Evolutionary conservation across 768 basidiomycete species (phyloP).

Genomic region (Naematelia encephala): DNA sequence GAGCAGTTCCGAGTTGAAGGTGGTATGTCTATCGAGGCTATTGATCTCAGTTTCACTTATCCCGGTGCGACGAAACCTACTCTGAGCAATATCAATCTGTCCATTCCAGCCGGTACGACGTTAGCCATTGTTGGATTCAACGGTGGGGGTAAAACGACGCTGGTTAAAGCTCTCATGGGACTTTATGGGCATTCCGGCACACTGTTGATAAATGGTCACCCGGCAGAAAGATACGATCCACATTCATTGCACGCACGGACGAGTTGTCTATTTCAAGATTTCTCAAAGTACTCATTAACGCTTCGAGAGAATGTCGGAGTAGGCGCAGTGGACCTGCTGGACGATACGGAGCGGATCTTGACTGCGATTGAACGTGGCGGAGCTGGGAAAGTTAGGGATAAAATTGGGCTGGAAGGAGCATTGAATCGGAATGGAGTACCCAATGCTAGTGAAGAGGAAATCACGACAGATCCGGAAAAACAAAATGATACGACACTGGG

Average conservation of each 20-base stretch:
- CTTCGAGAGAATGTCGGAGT: slow-evolving; percentile 82
- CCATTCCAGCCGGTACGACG: slow-evolving; percentile 68
- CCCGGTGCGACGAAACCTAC: slow-evolving; percentile 69
- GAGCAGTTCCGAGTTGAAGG: slow-evolving; percentile 28
- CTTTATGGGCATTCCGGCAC: slow-evolving; percentile 67
- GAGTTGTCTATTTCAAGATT: slow-evolving; percentile 81
- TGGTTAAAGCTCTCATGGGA: slow-evolving; percentile 75
- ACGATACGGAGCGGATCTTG: slow-evolving; percentile 59
- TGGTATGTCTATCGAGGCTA: slow-evolving; percentile 70
- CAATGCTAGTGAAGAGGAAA: slow-evolving; percentile 18
- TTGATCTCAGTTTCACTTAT: slow-evolving; percentile 70
- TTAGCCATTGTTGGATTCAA: slow-evolving; percentile 69
- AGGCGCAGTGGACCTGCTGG: slow-evolving; percentile 66
- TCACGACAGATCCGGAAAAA: neutral
- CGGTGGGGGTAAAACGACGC: slow-evolving; percentile 65
- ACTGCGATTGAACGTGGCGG: slow-evolving; percentile 69
- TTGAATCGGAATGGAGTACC: slow-evolving; percentile 56
- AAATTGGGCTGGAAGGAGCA: slow-evolving; percentile 70
- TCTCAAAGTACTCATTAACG: slow-evolving; percentile 73
- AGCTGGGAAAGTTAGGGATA: slow-evolving; percentile 63
- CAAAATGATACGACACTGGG: neutral
- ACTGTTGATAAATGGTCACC: slow-evolving; percentile 66
- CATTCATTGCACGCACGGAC: slow-evolving; percentile 69
- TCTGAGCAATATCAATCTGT: slow-evolving; percentile 66
- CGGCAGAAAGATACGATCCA: slow-evolving; percentile 65